Percentiles rank a stretch among this genome's conserved stretches.
These are phyloP conservation scores for Dactylellina leptospora DNA, from an alignment of 2,329 filamentous ascomycete species.

Conservation along the genomic window DNA sequence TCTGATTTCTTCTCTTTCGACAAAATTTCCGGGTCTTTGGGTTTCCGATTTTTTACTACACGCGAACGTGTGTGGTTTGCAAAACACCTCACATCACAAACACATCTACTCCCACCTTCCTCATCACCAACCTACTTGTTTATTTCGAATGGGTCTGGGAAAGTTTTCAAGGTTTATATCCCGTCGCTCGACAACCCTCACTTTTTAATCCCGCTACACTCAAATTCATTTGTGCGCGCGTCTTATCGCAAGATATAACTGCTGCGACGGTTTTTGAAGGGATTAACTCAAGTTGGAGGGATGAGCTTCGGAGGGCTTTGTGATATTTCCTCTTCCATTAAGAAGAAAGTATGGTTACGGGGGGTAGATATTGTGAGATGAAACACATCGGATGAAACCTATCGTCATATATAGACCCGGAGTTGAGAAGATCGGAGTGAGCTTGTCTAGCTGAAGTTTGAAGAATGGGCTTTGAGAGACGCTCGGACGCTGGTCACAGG, in stretches of 20 bases:
- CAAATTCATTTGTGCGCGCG: slow-evolving; percentile 53
- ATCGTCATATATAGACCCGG: neutral
- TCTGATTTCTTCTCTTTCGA: slow-evolving; percentile 10
- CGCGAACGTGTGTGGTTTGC: slow-evolving; percentile 44
- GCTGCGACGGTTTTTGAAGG: slow-evolving; percentile 51
- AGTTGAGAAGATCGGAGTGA: neutral
- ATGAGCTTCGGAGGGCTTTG: slow-evolving; percentile 27
- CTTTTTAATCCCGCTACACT: slow-evolving; percentile 28
- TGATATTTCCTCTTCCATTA: no score
- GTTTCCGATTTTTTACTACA: slow-evolving; percentile 9
- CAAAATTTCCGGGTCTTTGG: slow-evolving; percentile 19
- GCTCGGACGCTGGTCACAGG: neutral
- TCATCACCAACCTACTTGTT: neutral
- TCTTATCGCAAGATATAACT: slow-evolving; percentile 22
- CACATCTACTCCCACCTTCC: slow-evolving; percentile 7
- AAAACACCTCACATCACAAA: slow-evolving; percentile 10
- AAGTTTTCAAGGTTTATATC: neutral
- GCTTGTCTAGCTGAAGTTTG: slow-evolving; percentile 14
- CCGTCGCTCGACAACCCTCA: slow-evolving; percentile 2
- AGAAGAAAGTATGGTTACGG: slow-evolving; percentile 1
- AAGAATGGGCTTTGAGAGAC: slow-evolving; percentile 21
- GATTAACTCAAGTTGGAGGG: slow-evolving; percentile 35
- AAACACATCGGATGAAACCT: neutral
- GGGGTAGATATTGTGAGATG: neutral
- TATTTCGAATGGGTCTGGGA: neutral